These are phyloP conservation scores for Amphicarpaea edgeworthii DNA, from an alignment of 306 rosid species.

Conservation along the genomic window DNA sequence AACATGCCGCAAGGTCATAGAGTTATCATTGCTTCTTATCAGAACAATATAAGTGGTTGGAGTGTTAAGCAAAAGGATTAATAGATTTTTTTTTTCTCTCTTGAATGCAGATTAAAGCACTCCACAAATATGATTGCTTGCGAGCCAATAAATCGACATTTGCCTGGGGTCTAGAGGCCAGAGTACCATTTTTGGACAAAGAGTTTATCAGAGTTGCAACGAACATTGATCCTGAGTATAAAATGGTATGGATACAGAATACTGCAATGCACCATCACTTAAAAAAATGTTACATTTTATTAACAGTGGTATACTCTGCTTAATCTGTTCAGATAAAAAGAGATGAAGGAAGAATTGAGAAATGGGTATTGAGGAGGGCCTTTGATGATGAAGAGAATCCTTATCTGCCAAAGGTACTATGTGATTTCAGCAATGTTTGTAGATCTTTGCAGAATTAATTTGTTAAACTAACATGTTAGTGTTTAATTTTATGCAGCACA, in stretches of 20 bases:
- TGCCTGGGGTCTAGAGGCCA: conserved; percentile 92
- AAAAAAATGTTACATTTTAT: not conserved
- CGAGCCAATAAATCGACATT: conserved; percentile 85
- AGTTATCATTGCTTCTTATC: conserved; percentile 12
- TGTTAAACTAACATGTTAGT: conserved; percentile 32
- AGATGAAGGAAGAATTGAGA: conserved; percentile 76
- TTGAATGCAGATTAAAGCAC: conserved; percentile 74
- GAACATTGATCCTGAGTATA: conserved; percentile 78
- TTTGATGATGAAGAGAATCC: conserved; percentile 85
- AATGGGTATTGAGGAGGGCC: conserved; percentile 84
- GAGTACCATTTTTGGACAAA: conserved; percentile 89
- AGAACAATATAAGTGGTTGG: not conserved
- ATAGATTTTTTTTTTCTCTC: not conserved
- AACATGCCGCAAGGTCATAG: conserved; percentile 81
- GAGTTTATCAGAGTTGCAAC: conserved; percentile 73
- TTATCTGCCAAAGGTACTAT: conserved; percentile 79
- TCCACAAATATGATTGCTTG: conserved; percentile 82
- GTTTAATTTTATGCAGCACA: conserved; percentile 63
- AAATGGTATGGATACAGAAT: conserved; percentile 57
- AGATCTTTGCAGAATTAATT: not conserved
- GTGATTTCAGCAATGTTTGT: not conserved
- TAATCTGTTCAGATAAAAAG: conserved; percentile 59
- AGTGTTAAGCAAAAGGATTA: not conserved
- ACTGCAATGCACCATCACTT: conserved; percentile 2
- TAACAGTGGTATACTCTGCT: conserved; percentile 16